Base-by-base conservation (phyloP, 139 green algal genomes). In the Raphidocelis subcapitata region DNA sequence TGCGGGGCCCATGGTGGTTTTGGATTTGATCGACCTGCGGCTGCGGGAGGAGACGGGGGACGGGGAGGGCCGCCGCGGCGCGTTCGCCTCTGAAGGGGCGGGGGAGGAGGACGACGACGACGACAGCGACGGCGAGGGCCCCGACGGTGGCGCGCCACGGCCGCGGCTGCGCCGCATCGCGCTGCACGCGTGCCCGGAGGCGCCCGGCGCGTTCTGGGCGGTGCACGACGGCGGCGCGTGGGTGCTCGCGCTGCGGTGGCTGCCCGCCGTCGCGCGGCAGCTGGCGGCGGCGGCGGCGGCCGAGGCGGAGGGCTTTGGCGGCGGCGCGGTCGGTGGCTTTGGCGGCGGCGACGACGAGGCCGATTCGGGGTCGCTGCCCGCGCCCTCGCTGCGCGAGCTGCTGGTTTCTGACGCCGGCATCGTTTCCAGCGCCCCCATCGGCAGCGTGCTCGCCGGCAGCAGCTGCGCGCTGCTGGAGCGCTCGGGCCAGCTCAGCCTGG, bases 171-270 rank as follows among this genome's bases (percentile, higher is more conserved):
- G 8, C 20, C 62, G 62, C 62, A 51, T 78, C 31, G 41, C 28
- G 18, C 68, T 78, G 37, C 72, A 73, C 68, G 37, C 36, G 2
- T 56, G 47, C 35, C 63, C 51, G 26, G 72, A 78, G 35, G 51
- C 62, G 51, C 72, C 72, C 1, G 72, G 72, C 18, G 8, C 61
- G 3, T 78, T 78, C 36, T 78, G 72, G 72, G 72, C 72, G 5
- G 62, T 59, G 18, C 63, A 73, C 26, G 72, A 73, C 29, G 36
- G 62, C 15, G 72, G 72, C 29, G 62, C 41, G 35, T 78, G 72
- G 72, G 72, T 51, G 15, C 55, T 78, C 14, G 60, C 71, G 23
- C 54, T 72, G 4, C 51, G 37, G 29, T 78, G 72, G 72, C 44
- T 77, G 62, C 70, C 29, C 18, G 59, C 59, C 18, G 59, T 36